Base-by-base conservation (phyloP, 129 eudicot genomes). In the Pulicaria dysenterica region DNA sequence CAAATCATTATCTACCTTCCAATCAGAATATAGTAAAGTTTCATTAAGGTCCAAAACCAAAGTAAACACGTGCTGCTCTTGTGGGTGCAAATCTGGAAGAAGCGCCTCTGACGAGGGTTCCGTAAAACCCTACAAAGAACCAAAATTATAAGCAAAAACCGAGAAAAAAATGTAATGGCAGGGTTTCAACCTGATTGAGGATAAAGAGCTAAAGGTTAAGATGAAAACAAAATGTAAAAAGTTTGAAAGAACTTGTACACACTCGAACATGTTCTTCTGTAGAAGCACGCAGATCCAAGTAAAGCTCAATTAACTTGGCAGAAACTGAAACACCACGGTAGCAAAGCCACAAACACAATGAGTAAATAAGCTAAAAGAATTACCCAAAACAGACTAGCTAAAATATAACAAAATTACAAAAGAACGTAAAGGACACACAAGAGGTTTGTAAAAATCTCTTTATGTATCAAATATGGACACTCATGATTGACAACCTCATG, bases 41-140 rank as follows among this genome's bases (percentile, higher is more conserved):
- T 90, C 98, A 48, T 80, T 85, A 10, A 93, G 82, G 80, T 93
- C 98, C 37, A 90, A 83, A 76, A 93, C 98, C 76, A 93, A 87
- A 5, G 98, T 93, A 56, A 89, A 83, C 45, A 85, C 88, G 67
- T 90, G 87, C 79, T 87, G 90, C 68, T 89, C 96, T 81, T 58
- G 38, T 9, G 95, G 92, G 71, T 85, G 91, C 75, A 87, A 83
- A 85, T 90, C 96, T 77, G 98, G 98, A 41, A 93, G 98, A 65
- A 93, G 95, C 84, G 81, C 72, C 41, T 93, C 96, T 49, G 92
- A 87, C 4, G 78, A 42, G 44, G 98, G 96, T 76, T 93, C 98
- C 41, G 95, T 85, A 43, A 89, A 87, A 60, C 88, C 96, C 98
- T 93, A 77, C 39, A 68, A 57, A 49, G 47, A 71, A 43, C 42